phyloP scores from a whole-genome alignment of 345 rosid species.

The Cardamine occulta region DNA sequence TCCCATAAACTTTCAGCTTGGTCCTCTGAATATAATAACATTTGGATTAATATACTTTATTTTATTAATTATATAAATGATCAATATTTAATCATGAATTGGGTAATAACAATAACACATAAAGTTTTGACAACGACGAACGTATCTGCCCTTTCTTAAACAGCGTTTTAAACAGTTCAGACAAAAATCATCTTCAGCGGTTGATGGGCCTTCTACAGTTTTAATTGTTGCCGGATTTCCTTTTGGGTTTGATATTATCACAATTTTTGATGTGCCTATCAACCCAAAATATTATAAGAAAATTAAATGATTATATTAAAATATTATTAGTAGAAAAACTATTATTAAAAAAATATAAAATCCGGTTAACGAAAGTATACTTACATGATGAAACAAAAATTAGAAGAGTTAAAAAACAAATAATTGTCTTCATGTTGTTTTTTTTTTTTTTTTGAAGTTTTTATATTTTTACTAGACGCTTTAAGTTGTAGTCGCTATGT shows the following conservation, averaged over 20 bases:
- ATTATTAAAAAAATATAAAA: neutral
- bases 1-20: no score
- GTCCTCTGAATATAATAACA: no score
- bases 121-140: neutral
- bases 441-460: neutral
- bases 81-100: neutral
- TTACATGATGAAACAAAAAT: conserved; percentile 2
- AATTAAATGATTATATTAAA: neutral
- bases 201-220: neutral
- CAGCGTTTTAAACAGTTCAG: neutral
- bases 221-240: no score
- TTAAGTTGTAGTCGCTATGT: neutral
- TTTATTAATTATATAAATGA: no score
- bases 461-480: neutral
- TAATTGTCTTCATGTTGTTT: neutral
- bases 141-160: rapidly evolving
- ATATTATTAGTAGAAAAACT: neutral
- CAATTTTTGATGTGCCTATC: neutral
- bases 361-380: neutral
- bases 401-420: conserved; percentile 6
- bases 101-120: neutral
- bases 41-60: neutral
- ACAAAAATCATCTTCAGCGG: conserved; percentile 3
- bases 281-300: no score
- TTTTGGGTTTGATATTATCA: neutral